Percentiles rank a stretch among this genome's conserved stretches.
Conservation (phyloP, 2,329 filamentous ascomycete species). For the Aureobasidium sp. region DNA sequence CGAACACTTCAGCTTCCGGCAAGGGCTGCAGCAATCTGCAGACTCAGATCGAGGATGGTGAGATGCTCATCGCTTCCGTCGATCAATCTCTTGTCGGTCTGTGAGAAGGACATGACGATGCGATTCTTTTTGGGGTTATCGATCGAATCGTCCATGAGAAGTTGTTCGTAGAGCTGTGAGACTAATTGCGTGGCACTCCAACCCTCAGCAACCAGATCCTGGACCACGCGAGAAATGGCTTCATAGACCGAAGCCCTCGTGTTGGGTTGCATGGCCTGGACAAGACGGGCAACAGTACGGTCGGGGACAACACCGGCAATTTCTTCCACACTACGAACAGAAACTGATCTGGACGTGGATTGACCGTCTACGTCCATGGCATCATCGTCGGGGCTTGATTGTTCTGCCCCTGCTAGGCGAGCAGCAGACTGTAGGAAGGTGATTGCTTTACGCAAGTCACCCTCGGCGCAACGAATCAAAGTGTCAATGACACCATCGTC, state of each 20-base stretch:
- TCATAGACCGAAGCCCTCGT: conserved; percentile 61
- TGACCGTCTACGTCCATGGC: conserved; percentile 43
- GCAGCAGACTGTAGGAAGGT: conserved; percentile 95
- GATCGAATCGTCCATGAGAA: conserved; percentile 69
- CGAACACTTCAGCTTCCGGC: conserved; percentile 6
- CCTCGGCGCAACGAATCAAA: conserved; percentile 80
- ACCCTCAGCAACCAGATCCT: conserved; percentile 88
- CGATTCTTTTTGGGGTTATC: conserved; percentile 82
- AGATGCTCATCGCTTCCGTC: conserved; percentile 95
- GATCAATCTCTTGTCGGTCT: conserved; percentile 86
- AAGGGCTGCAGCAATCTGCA: conserved; percentile 53
- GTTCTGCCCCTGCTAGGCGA: conserved; percentile 59
- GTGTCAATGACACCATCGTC: conserved; percentile 76
- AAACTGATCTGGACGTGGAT: conserved; percentile 46
- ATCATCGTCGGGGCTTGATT: conserved; percentile 52
- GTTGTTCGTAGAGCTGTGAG: conserved; percentile 71
- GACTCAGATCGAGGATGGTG: conserved; percentile 74
- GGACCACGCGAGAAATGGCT: conserved; percentile 69
- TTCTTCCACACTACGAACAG: conserved; percentile 77
- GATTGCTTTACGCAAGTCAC: conserved; percentile 91
- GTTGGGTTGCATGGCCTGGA: conserved; percentile 68
- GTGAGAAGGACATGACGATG: conserved; percentile 83
- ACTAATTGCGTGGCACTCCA: conserved; percentile 93
- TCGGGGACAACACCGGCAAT: conserved; percentile 92
- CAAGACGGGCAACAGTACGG: conserved; percentile 60